Conservation (phyloP, 768 basidiomycete species). For the Sistotremastrum niveocremeum region DNA sequence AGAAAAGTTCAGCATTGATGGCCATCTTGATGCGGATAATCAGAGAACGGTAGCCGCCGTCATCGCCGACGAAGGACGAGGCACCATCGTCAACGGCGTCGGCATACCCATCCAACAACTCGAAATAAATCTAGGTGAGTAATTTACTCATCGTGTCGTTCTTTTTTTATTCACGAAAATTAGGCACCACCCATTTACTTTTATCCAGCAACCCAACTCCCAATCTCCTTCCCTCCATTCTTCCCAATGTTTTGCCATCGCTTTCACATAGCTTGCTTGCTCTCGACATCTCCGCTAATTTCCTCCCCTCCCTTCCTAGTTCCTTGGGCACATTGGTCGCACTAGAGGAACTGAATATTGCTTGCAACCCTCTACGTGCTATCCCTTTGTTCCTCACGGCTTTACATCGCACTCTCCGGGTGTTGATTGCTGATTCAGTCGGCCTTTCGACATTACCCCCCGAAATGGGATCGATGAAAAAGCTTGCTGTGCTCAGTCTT, state of each 20-base stretch:
- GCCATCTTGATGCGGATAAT: slow-evolving; percentile 27
- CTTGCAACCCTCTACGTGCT: slow-evolving; percentile 80
- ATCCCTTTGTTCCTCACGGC: slow-evolving; percentile 81
- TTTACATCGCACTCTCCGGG: slow-evolving; percentile 53
- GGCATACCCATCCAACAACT: slow-evolving; percentile 46
- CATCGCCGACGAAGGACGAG: slow-evolving; percentile 72
- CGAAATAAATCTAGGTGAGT: slow-evolving; percentile 59
- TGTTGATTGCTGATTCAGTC: slow-evolving; percentile 88
- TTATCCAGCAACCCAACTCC: slow-evolving; percentile 72
- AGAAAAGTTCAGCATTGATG: slow-evolving; percentile 8
- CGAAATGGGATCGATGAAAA: slow-evolving; percentile 56
- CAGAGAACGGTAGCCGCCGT: slow-evolving; percentile 67
- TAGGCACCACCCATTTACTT: slow-evolving; percentile 89
- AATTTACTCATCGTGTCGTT: neutral
- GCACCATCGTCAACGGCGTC: slow-evolving; percentile 67
- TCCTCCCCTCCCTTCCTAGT: slow-evolving; percentile 70
- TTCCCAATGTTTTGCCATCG: slow-evolving; percentile 54
- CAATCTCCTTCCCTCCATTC: slow-evolving; percentile 63
- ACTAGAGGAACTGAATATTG: slow-evolving; percentile 90
- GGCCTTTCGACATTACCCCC: slow-evolving; percentile 67
- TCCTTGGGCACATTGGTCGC: slow-evolving; percentile 64
- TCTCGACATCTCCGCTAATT: slow-evolving; percentile 86
- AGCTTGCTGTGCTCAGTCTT: slow-evolving; percentile 79
- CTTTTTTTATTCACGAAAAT: slow-evolving; percentile 1
- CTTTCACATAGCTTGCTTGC: slow-evolving; percentile 73